Conservation (phyloP, 129 eudicot genomes). For the Flaveria sonorensis region DNA sequence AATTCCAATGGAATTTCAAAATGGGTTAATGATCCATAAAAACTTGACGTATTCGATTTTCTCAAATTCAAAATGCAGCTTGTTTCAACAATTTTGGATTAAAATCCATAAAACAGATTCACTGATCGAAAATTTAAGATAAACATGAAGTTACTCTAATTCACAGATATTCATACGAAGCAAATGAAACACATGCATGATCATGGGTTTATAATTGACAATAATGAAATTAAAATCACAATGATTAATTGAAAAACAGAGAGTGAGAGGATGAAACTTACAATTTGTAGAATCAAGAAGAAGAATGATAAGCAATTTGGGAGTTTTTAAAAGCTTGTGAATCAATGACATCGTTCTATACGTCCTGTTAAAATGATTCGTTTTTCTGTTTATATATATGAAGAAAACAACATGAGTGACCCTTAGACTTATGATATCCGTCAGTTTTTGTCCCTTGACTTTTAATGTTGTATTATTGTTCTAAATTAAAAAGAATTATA, state of each 20-base stretch:
- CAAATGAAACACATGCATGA: slow-evolving; percentile 10
- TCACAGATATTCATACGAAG: neutral
- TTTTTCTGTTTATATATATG: slow-evolving; percentile 29
- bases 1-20: slow-evolving; percentile 10
- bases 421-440: slow-evolving; percentile 13
- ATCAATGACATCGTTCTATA: slow-evolving; percentile 11
- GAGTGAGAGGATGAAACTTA: slow-evolving; percentile 19
- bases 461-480: neutral
- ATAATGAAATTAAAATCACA: too few species aligned
- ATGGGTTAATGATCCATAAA: neutral
- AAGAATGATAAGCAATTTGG: slow-evolving; percentile 29
- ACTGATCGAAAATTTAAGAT: slow-evolving; percentile 1
- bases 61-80: slow-evolving; percentile 21
- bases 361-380: slow-evolving; percentile 7
- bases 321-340: slow-evolving; percentile 8
- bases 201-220: slow-evolving; percentile 2
- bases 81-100: slow-evolving; percentile 19
- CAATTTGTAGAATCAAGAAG: slow-evolving; percentile 19
- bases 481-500: neutral
- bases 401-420: slow-evolving; percentile 9
- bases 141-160: neutral
- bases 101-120: slow-evolving; percentile 6
- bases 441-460: neutral
- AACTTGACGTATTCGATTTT: neutral
- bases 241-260: slow-evolving; percentile 4